These are phyloP conservation scores for Nepenthes mirabilis DNA, from an alignment of 148 eudicot genomes.

Conservation along the genomic window DNA sequence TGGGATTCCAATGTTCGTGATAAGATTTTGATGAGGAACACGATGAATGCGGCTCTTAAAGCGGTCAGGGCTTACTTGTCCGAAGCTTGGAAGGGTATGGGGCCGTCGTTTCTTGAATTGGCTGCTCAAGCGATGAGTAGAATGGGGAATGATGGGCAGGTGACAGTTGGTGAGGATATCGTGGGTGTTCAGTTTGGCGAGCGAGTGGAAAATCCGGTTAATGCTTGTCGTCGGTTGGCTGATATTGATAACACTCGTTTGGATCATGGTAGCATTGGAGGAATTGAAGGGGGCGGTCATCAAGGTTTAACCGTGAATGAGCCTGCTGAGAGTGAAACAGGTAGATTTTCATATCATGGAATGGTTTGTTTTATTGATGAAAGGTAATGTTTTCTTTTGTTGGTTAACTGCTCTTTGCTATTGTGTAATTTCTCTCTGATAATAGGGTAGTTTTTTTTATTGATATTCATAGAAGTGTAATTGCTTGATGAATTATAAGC, in stretches of 20 bases:
- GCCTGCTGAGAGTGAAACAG: constrained; percentile 9
- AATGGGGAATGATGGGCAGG: constrained; percentile 6
- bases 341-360: neutral
- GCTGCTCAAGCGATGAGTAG: constrained; percentile 18
- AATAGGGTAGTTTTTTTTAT: neutral
- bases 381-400: neutral
- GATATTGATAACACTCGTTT: neutral
- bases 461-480: neutral
- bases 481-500: constrained; percentile 1
- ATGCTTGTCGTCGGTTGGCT: constrained; percentile 4
- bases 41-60: constrained; percentile 30
- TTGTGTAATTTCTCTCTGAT: neutral
- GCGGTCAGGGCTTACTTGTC: constrained; percentile 29
- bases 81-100: constrained; percentile 42
- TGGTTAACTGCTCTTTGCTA: neutral
- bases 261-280: neutral
- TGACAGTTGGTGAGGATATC: too few relatives aligned
- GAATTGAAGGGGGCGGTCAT: neutral
- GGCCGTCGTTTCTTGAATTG: constrained; percentile 50
- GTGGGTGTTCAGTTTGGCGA: neutral
- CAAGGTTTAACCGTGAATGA: neutral
- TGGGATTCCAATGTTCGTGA: constrained; percentile 26
- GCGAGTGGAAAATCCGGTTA: constrained; percentile 4
- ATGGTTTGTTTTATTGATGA: neutral
- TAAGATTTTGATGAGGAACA: constrained; percentile 23